A percentile compares a stretch with the other conserved stretches of the same genome.
Conservation (phyloP, 2,329 filamentous ascomycete species). For the Fulvia fulva region DNA sequence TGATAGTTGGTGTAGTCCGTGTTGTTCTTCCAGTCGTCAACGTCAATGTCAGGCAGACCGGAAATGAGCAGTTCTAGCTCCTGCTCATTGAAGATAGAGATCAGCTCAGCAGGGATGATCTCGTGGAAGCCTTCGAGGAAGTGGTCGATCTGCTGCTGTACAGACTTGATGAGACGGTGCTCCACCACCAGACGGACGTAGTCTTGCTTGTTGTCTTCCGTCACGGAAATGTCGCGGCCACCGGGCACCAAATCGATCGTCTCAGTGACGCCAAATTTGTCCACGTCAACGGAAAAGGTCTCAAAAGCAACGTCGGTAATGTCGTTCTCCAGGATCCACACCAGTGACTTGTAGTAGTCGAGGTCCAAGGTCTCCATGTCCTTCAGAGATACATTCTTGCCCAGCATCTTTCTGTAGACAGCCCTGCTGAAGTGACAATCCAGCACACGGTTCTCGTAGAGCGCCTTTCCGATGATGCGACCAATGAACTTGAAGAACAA, state of each 20-base stretch:
- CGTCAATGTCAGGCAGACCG: slow-evolving; percentile 91
- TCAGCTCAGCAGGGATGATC: slow-evolving; percentile 88
- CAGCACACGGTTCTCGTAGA: slow-evolving; percentile 91
- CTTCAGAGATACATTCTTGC: slow-evolving; percentile 93
- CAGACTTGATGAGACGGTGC: slow-evolving; percentile 85
- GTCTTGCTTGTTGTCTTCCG: slow-evolving; percentile 97
- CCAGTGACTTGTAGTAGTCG: slow-evolving; percentile 96
- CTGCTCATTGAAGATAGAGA: slow-evolving; percentile 98
- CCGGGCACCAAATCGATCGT: slow-evolving; percentile 82
- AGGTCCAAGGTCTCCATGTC: slow-evolving; percentile 99
- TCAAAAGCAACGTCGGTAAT: slow-evolving; percentile 97
- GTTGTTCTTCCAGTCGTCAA: slow-evolving; percentile 99
- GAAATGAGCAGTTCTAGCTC: slow-evolving; percentile 96
- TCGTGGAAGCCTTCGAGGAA: slow-evolving; percentile 89
- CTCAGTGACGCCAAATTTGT: slow-evolving; percentile 86
- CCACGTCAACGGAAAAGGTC: slow-evolving; percentile 89
- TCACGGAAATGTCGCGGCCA: slow-evolving; percentile 87
- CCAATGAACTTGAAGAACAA: slow-evolving; percentile 99
- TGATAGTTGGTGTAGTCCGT: slow-evolving; percentile 98
- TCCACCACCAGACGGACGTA: slow-evolving; percentile 94
- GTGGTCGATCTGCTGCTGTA: slow-evolving; percentile 88
- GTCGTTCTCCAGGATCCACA: slow-evolving; percentile 98
- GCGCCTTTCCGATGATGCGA: slow-evolving; percentile 93
- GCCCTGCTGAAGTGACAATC: slow-evolving; percentile 99
- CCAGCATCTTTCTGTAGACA: slow-evolving; percentile 95